Evolutionary conservation across 2,329 filamentous ascomycete genomes (phyloP), one percentile per base, ranked within the genome.

Genomic region (Pseudopithomyces maydicus): DNA sequence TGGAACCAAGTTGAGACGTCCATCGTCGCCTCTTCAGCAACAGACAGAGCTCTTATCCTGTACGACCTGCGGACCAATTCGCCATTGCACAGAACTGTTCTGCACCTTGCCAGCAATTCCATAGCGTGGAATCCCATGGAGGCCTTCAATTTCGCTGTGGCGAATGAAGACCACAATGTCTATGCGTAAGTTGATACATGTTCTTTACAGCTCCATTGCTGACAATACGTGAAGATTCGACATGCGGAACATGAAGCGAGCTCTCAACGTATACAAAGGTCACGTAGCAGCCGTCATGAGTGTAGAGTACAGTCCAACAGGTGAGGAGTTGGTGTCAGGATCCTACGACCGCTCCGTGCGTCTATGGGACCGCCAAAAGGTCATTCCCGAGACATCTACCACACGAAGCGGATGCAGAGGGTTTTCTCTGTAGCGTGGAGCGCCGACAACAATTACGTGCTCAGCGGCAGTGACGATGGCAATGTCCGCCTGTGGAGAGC

Each of bases 401-500:
- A 98, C 80, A 98, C 95, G 17, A 96, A 97, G 79, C 88, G 95
- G 62, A 97, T 97, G 94, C 94, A 98, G 80, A 86, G 94, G 66
- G 92, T 97, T 54, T 96, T 96, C 80, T 88, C 89, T 10, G 88
- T 88, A 46, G 86, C 85, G 59, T 98, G 90, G 84, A 95, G 92
- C 0, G 90, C 92, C 6, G 95, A 99, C 75, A 88, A 90, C 64
- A 91, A 91, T 68, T 99, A 96, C 74, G 79, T 99, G 20, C 84
- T 99, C 45, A 92, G 90, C 5, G 95, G 94, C 42, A 95, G 90
- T 14, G 95, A 98, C 74, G 95, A 98, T 73, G 95, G 95, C 62
- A 97, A 97, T 73, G 84, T 92, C 50, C 84, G 94, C 35, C 80
- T 99, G 36, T 99, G 95, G 95, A 87, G 95, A 61, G 87, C 92